Conservation (phyloP, 305 asterid species). For the Fraxinus paxiana region DNA sequence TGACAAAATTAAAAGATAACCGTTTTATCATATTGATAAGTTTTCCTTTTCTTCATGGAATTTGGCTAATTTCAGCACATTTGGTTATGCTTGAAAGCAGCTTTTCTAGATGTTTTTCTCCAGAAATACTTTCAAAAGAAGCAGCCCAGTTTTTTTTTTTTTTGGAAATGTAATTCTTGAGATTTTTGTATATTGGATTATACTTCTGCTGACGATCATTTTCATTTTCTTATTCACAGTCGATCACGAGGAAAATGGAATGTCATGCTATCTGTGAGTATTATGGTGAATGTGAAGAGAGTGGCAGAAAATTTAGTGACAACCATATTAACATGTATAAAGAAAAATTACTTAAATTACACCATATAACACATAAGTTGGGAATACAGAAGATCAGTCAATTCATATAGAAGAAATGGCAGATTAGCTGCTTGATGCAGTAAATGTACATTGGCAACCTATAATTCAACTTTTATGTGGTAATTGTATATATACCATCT, state of each 20-base stretch:
- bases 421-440: background rate
- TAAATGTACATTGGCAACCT: background rate
- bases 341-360: background rate
- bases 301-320: background rate
- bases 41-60: background rate
- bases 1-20: background rate
- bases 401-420: background rate
- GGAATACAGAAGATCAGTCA: background rate
- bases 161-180: background rate
- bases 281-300: background rate
- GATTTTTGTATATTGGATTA: background rate
- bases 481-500: background rate
- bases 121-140: background rate
- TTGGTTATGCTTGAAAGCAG: background rate
- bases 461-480: background rate
- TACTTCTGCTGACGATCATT: background rate
- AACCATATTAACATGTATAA: background rate
- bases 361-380: background rate
- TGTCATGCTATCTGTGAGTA: background rate
- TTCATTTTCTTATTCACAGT: background rate
- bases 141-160: background rate
- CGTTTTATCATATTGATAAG: background rate
- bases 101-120: background rate
- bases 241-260: background rate
- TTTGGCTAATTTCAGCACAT: background rate